Conservation (phyloP, 257 asterid species). For the Solanum acaule region DNA sequence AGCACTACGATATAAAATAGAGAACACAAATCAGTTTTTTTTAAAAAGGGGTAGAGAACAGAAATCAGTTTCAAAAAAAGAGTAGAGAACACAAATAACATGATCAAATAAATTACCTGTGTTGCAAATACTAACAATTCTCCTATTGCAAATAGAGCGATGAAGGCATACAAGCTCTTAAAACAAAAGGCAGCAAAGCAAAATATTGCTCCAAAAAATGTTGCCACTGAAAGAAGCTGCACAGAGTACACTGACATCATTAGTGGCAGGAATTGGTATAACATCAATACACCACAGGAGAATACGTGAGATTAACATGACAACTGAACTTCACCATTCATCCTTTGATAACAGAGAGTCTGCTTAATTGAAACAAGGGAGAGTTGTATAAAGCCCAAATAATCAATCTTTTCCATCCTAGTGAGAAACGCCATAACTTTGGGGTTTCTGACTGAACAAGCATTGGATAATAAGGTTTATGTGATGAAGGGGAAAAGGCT, state of each 20-base stretch:
- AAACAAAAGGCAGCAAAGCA: slow-evolving; percentile 88
- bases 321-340: not conserved
- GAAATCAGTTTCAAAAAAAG: not conserved
- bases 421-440: not conserved
- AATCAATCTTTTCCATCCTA: not conserved
- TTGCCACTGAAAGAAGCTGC: slow-evolving; percentile 76
- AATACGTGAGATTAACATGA: not conserved
- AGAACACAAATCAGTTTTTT: not conserved
- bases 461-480: not conserved
- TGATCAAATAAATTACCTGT: slow-evolving; percentile 44
- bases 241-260: not conserved
- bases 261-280: not conserved
- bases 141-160: slow-evolving; percentile 66
- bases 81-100: not conserved
- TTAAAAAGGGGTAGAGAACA: no score
- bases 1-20: not conserved
- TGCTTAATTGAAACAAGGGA: not conserved
- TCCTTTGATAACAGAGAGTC: not conserved
- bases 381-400: not conserved
- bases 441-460: not conserved
- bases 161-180: slow-evolving; percentile 49
- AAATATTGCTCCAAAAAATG: slow-evolving; percentile 57
- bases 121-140: slow-evolving; percentile 83
- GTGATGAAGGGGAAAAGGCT: not conserved
- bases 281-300: not conserved